These are phyloP conservation scores for Talaromyces sp. DNA, from an alignment of 2,329 filamentous ascomycete species.

Conservation along the genomic window DNA sequence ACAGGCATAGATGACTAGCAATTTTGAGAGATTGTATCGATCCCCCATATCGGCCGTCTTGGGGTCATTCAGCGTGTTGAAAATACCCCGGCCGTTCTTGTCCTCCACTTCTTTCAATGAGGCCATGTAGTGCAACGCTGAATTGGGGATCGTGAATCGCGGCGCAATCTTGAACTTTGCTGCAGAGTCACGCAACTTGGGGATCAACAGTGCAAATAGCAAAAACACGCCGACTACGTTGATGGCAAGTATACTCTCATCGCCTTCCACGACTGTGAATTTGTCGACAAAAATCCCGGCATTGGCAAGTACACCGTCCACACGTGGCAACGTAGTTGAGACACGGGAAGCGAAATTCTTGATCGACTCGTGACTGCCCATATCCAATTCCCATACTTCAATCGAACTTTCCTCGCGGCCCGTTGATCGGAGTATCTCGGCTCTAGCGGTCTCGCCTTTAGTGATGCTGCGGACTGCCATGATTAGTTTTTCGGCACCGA, in stretches of 20 bases:
- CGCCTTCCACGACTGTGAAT: constrained; percentile 20
- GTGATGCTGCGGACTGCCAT: constrained; percentile 45
- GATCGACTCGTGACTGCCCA: constrained; percentile 47
- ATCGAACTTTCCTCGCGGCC: constrained; percentile 36
- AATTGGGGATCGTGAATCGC: constrained; percentile 22
- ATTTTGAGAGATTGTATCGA: constrained; percentile 22
- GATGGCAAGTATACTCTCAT: constrained; percentile 38
- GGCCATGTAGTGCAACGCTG: constrained; percentile 22
- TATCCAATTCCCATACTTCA: constrained; percentile 52
- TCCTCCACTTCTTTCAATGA: constrained; percentile 18
- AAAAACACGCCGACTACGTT: constrained; percentile 31
- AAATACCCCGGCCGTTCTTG: constrained; percentile 16
- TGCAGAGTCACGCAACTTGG: constrained; percentile 20
- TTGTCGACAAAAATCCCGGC: constrained; percentile 34
- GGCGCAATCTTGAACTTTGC: constrained; percentile 19
- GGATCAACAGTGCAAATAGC: constrained; percentile 23
- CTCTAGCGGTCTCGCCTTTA: constrained; percentile 43
- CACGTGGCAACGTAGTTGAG: constrained; percentile 31
- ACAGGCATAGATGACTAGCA: constrained; percentile 22
- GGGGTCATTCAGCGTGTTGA: constrained; percentile 19
- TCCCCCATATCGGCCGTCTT: constrained; percentile 19
- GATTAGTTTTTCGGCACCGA: constrained; percentile 45
- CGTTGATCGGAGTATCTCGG: constrained; percentile 30
- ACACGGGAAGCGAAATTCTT: constrained; percentile 40
- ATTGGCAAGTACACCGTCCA: constrained; percentile 49